Percentiles rank a stretch among this genome's conserved stretches.
These are phyloP conservation scores for Miscanthus lutarioriparius DNA, from an alignment of 176 grass and related monocot species.

Conservation along the genomic window DNA sequence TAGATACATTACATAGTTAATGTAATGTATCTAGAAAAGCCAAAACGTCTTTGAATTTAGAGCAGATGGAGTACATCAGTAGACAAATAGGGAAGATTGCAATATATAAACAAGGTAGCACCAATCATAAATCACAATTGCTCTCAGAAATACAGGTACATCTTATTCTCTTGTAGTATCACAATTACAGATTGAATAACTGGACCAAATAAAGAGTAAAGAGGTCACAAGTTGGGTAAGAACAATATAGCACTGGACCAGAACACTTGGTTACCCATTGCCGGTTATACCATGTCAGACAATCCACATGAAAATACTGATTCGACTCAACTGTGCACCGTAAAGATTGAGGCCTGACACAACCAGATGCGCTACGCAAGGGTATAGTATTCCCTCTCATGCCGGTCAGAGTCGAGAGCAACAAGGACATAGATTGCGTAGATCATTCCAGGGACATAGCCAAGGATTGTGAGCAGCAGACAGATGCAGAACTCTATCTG, in stretches of 20 bases:
- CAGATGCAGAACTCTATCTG: constrained; percentile 78
- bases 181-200: constrained; percentile 29
- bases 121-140: not conserved
- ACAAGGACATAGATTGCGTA: constrained; percentile 64
- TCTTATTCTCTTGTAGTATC: constrained; percentile 15
- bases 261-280: not conserved
- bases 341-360: not conserved
- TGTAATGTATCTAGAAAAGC: too few relatives aligned
- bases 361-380: constrained; percentile 31
- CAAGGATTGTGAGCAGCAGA: constrained; percentile 66
- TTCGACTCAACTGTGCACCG: not conserved
- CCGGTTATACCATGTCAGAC: not conserved
- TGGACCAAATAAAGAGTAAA: not conserved
- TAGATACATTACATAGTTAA: too few relatives aligned
- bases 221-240: not conserved
- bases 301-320: constrained; percentile 7
- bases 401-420: constrained; percentile 28
- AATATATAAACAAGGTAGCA: not conserved
- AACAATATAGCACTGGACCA: not conserved
- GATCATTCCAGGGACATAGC: constrained; percentile 71
- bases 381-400: constrained; percentile 43
- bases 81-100: not conserved
- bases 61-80: not conserved
- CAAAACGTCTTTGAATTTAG: too few relatives aligned
- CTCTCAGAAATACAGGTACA: not conserved